Conservation (phyloP, 176 grass and related monocot genomes). For the Avena atlantica region DNA sequence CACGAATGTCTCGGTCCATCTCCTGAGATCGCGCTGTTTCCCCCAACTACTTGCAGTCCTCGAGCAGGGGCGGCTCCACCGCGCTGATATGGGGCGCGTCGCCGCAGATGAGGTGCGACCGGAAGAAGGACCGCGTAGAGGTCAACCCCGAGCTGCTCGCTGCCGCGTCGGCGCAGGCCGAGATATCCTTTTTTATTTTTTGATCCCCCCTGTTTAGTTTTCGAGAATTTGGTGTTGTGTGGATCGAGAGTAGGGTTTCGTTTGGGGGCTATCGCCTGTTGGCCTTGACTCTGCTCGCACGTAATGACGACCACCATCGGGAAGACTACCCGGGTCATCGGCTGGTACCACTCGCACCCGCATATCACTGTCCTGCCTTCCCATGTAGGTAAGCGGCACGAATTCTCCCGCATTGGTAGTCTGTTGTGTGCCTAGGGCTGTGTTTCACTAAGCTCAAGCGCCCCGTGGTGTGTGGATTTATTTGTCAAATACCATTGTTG, state of each 20-base stretch:
- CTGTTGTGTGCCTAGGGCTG: not conserved
- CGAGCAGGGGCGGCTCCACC: slow-evolving; percentile 52
- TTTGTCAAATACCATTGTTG: not conserved
- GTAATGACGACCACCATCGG: slow-evolving; percentile 75
- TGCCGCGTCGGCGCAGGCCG: slow-evolving; percentile 82
- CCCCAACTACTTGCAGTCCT: slow-evolving; percentile 42
- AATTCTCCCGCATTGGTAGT: not conserved
- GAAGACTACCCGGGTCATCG: slow-evolving; percentile 89
- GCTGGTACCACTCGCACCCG: slow-evolving; percentile 99
- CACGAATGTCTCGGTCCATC: slow-evolving; percentile 21
- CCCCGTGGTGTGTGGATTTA: not conserved
- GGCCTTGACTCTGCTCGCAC: slow-evolving; percentile 64
- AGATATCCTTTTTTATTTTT: slow-evolving; percentile 80
- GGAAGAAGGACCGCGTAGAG: slow-evolving; percentile 97
- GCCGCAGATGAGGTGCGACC: slow-evolving; percentile 98
- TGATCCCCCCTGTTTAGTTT: not conserved
- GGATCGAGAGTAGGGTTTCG: slow-evolving; percentile 11
- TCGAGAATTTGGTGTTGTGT: slow-evolving; percentile 25
- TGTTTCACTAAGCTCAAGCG: not conserved
- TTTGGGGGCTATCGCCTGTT: slow-evolving; percentile 18
- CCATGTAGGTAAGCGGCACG: slow-evolving; percentile 66
- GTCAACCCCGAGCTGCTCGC: slow-evolving; percentile 94
- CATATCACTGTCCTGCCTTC: slow-evolving; percentile 97
- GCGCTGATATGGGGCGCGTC: slow-evolving; percentile 96
- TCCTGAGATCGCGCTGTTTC: slow-evolving; percentile 22